Evolutionary conservation across 371 early-diverging fungal genomes (phyloP).

Genomic region (Apophysomyces sp.): DNA sequence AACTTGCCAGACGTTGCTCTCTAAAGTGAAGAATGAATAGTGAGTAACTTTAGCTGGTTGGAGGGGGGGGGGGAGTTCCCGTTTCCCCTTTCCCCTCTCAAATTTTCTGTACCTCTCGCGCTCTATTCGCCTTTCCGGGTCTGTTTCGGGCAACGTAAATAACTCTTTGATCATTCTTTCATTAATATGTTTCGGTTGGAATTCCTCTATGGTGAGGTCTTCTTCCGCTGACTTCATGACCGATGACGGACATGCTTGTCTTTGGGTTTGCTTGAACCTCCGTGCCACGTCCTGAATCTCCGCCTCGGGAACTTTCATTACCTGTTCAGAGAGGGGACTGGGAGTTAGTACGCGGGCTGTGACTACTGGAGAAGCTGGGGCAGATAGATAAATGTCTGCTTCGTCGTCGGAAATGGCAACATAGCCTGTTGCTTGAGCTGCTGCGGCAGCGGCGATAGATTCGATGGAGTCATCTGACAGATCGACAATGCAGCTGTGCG

Average conservation of each 20-base stretch:
- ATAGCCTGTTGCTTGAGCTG: neutral
- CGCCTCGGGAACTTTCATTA: neutral
- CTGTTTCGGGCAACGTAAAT: slow-evolving; percentile 5
- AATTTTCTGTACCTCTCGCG: slow-evolving; percentile 13
- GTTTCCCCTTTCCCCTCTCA: neutral
- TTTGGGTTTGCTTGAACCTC: neutral
- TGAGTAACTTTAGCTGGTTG: too few species aligned
- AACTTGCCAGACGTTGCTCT: slow-evolving; percentile 30
- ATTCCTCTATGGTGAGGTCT: neutral
- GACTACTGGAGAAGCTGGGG: neutral
- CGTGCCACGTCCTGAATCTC: neutral
- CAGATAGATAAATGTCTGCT: neutral
- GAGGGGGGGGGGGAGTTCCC: neutral
- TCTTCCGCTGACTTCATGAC: neutral
- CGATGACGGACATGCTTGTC: neutral
- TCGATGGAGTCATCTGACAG: neutral
- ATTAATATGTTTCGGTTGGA: neutral
- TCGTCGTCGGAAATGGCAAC: neutral
- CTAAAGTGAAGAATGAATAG: too few species aligned
- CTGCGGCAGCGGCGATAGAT: neutral
- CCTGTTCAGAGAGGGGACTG: neutral
- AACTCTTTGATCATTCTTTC: slow-evolving; percentile 10
- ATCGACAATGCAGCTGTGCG: neutral
- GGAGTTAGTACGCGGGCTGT: neutral
- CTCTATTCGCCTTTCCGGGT: slow-evolving; percentile 9